Evolutionary conservation across 768 basidiomycete genomes (phyloP), one percentile per base, ranked within the genome.

Genomic region (Collybia sp.): DNA sequence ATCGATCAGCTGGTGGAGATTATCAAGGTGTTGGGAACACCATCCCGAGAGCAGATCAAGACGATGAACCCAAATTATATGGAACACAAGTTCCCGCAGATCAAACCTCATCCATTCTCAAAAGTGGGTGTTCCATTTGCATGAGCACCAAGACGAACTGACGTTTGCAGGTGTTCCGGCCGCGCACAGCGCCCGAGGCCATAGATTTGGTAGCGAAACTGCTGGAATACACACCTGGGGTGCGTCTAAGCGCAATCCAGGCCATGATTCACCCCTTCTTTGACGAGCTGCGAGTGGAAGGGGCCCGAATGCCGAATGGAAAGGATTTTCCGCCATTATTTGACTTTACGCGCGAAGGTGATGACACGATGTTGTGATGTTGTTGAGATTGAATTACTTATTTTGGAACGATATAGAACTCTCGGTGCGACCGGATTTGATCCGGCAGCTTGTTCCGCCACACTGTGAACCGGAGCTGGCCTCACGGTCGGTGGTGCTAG

Each of bases 21-120:
- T 58, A 99, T 99, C 84, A 99, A 99, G 68, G 93, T 99, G 37
- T 82, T 99, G 44, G 96, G 96, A 12, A 99, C 96, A 16, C 96
- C 96, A 2, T 94, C 96, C 48, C 76, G 95, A 55, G 96, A 98
- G 63, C 96, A 99, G 68, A 99, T 99, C 80, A 98, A 99, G 84
- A 98, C 96, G 56, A 99, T 99, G 96, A 99, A 99, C 69, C 96
- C 96, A 45, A 99, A 99, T 73, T 99, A 99, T 71, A 98, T 98
- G 96, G 96, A 99, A 64, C 96, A 99, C 82, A 97, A 98, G 70
- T 99, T 99, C 76, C 96, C 96, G 1, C 95, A 98, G 69, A 99
- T 99, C 76, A 93, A 95, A 64, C 93, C 94, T n/a, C 95, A 98
- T 62, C 94, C 94, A 0, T 98, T 98, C 75, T 88, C 86, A 62